Percentiles rank a stretch among this genome's conserved stretches.
phyloP scores from a whole-genome alignment of 768 basidiomycete species.

The Naematelia aurantialba region DNA sequence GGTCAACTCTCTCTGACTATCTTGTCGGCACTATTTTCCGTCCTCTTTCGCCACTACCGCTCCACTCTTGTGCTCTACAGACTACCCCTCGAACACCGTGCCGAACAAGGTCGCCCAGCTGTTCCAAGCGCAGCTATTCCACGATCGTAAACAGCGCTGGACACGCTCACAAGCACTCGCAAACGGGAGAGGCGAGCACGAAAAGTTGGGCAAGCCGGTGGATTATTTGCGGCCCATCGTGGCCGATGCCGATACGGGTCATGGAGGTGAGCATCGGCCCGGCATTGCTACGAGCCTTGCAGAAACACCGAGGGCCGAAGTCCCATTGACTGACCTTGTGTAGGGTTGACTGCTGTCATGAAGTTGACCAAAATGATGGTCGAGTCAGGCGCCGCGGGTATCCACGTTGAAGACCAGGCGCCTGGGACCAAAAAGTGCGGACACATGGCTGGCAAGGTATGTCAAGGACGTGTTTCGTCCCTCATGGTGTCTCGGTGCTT shows the following conservation, averaged over 20 bases:
- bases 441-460: conserved; percentile 52
- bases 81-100: conserved; percentile 97
- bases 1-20: not conserved
- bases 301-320: no score
- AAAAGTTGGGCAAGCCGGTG: conserved; percentile 61
- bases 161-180: conserved; percentile 31
- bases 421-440: conserved; percentile 87
- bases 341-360: conserved; percentile 93
- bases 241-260: conserved; percentile 97
- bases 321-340: conserved; percentile 3
- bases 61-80: conserved; percentile 51
- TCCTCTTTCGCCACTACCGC: not conserved
- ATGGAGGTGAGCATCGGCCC: conserved; percentile 57
- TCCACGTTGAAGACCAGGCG: conserved; percentile 97
- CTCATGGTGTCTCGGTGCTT: not conserved
- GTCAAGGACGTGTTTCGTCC: no score
- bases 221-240: conserved; percentile 93
- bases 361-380: conserved; percentile 98
- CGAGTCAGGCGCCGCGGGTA: conserved; percentile 95
- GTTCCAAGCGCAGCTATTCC: conserved; percentile 97
- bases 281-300: not conserved
- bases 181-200: conserved; percentile 58
- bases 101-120: conserved; percentile 98
- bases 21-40: no score
- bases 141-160: conserved; percentile 88